Evolutionary conservation across 257 asterid genomes (phyloP).

Genomic region (Nicotiana otophora): DNA sequence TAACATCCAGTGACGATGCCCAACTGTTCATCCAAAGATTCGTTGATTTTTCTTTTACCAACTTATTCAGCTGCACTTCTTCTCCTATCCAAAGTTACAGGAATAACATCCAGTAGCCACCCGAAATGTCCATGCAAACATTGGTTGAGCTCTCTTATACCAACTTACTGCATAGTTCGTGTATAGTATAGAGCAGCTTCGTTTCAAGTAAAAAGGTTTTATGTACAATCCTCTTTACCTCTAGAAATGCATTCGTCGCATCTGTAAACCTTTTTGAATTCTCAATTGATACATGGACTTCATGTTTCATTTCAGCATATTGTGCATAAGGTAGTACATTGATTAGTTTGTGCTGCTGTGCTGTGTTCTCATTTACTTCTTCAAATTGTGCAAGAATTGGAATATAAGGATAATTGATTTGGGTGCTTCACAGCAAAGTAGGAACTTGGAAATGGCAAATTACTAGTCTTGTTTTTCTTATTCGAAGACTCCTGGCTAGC

Average conservation of each 20-base stretch:
- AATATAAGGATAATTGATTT: neutral
- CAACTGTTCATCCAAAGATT: neutral
- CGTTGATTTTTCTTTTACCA: neutral
- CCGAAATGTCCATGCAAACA: neutral
- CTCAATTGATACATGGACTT: neutral
- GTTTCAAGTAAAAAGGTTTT: neutral
- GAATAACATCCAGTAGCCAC: neutral
- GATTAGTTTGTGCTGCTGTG: neutral
- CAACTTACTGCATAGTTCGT: neutral
- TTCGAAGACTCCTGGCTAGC: neutral
- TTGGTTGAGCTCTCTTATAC: constrained; percentile 9
- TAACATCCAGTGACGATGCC: neutral
- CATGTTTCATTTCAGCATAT: neutral
- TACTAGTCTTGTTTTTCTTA: too few relatives aligned
- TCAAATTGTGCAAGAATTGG: neutral
- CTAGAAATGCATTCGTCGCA: neutral
- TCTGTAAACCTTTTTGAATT: neutral
- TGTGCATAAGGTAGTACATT: neutral
- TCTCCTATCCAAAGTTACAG: constrained; percentile 5
- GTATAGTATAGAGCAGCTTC: constrained; percentile 13
- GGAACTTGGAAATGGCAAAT: neutral
- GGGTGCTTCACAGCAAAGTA: neutral
- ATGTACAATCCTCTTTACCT: neutral
- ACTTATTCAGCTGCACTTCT: neutral
- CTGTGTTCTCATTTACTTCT: neutral